Percentiles rank a stretch among this genome's conserved stretches.
These are phyloP conservation scores for Colletotrichum shisoi DNA, from an alignment of 2,329 filamentous ascomycete genomes.

Conservation along the genomic window DNA sequence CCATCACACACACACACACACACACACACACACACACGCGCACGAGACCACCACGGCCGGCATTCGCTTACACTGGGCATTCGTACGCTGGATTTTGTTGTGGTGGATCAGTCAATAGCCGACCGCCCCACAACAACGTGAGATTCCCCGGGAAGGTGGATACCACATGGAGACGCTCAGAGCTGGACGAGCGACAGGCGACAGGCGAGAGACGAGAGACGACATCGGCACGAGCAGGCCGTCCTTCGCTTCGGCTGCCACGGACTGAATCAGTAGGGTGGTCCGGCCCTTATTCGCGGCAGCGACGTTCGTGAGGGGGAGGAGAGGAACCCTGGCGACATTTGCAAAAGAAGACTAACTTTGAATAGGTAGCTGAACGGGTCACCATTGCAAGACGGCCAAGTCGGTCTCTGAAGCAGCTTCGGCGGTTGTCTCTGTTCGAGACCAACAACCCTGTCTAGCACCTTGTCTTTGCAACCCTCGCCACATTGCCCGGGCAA, in stretches of 20 bases:
- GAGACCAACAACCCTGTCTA: not conserved
- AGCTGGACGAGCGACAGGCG: not conserved
- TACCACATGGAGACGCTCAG: constrained; percentile 8
- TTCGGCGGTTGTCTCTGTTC: not conserved
- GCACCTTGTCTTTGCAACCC: not conserved
- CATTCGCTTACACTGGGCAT: not conserved
- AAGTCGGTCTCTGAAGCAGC: not conserved
- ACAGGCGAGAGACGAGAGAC: not conserved
- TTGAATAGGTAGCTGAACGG: not conserved
- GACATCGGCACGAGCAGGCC: not conserved
- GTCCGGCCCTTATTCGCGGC: not conserved
- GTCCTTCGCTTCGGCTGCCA: not conserved
- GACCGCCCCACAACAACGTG: constrained; percentile 10
- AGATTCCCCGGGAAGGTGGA: constrained; percentile 15
- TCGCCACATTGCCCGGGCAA: not conserved
- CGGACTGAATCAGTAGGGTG: not conserved
- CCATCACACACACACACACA: constrained; percentile 1
- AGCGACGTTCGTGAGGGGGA: not conserved
- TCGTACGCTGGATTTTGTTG: not conserved
- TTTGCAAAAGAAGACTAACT: not conserved
- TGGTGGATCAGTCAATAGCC: constrained; percentile 10
- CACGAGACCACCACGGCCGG: not conserved
- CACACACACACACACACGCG: not conserved
- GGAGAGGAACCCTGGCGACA: not conserved
- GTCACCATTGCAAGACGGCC: not conserved